A percentile compares a stretch with the other conserved stretches of the same genome.
Evolutionary conservation across 1,284 basidiomycete genomes (phyloP).

Genomic region (Malassezia obtusa): DNA sequence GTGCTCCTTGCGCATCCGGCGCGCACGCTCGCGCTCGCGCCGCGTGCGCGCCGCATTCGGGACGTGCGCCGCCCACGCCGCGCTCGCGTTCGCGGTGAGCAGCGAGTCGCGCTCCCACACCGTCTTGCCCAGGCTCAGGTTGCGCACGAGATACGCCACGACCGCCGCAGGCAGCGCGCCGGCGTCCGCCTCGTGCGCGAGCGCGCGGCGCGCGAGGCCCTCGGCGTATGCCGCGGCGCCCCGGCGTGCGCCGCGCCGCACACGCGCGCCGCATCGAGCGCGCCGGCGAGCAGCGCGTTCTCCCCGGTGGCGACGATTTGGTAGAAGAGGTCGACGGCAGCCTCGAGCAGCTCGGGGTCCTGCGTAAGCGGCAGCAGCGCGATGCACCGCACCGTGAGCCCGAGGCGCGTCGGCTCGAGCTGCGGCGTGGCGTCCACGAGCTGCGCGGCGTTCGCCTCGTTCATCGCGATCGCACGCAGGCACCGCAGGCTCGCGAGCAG

Average conservation of each 20-base stretch:
- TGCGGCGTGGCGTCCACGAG: slow-evolving; percentile 25
- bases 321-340: slow-evolving; percentile 36
- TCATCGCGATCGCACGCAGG: slow-evolving; percentile 26
- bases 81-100: slow-evolving; percentile 17
- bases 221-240: background rate
- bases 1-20: background rate
- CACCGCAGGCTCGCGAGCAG: slow-evolving; percentile 34
- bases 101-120: slow-evolving; percentile 31
- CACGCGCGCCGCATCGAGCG: slow-evolving; percentile 2
- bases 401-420: slow-evolving; percentile 10
- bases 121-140: slow-evolving; percentile 26
- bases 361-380: slow-evolving; percentile 33
- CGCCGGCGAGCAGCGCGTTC: slow-evolving; percentile 30
- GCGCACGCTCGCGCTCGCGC: slow-evolving; percentile 17
- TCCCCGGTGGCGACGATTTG: slow-evolving; percentile 34
- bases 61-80: slow-evolving; percentile 6
- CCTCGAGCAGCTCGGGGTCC: slow-evolving; percentile 37
- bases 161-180: slow-evolving; percentile 9
- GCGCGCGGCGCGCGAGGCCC: background rate
- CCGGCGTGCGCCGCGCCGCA: background rate
- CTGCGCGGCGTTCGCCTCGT: slow-evolving; percentile 28
- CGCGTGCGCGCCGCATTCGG: slow-evolving; percentile 6
- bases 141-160: slow-evolving; percentile 26
- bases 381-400: slow-evolving; percentile 30
- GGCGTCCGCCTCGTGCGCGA: background rate